These are phyloP conservation scores for Darksidea phi DNA, from an alignment of 495 filamentous ascomycete species.

Conservation along the genomic window DNA sequence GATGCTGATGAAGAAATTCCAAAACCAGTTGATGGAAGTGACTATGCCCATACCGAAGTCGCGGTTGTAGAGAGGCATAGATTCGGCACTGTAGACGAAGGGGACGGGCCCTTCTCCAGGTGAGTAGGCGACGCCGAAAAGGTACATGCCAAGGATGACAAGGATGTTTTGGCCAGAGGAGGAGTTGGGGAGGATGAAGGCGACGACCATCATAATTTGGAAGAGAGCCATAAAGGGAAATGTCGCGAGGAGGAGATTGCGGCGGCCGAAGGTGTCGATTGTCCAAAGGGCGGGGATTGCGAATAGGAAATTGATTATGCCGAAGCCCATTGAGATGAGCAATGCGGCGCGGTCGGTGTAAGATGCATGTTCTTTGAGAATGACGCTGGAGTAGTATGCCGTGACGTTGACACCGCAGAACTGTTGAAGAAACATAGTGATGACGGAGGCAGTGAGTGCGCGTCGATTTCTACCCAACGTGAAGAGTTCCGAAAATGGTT, in stretches of 20 bases:
- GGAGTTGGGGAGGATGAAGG: background rate
- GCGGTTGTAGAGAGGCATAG: constrained; percentile 28
- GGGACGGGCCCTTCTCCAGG: constrained; percentile 30
- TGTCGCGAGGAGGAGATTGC: constrained; percentile 32
- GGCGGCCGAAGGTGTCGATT: constrained; percentile 26
- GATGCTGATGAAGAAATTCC: constrained; percentile 65
- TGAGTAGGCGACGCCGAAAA: constrained; percentile 24
- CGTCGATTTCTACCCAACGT: constrained; percentile 66
- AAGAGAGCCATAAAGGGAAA: constrained; percentile 33
- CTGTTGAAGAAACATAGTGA: constrained; percentile 73
- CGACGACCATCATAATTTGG: constrained; percentile 8
- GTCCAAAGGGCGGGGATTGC: constrained; percentile 32
- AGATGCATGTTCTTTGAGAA: constrained; percentile 11
- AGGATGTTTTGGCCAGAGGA: constrained; percentile 2
- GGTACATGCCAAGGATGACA: constrained; percentile 24
- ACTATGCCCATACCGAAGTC: constrained; percentile 44
- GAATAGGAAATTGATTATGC: constrained; percentile 35
- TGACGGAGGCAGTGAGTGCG: constrained; percentile 60
- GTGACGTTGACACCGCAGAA: constrained; percentile 60
- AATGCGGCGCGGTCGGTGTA: constrained; percentile 16
- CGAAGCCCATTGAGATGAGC: constrained; percentile 28
- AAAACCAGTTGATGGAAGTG: constrained; percentile 69
- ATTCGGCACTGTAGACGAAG: constrained; percentile 30
- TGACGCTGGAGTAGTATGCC: constrained; percentile 18
- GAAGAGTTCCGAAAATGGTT: constrained; percentile 61